Evolutionary conservation across 768 basidiomycete genomes (phyloP).

Genomic region (Boletus sp.): DNA sequence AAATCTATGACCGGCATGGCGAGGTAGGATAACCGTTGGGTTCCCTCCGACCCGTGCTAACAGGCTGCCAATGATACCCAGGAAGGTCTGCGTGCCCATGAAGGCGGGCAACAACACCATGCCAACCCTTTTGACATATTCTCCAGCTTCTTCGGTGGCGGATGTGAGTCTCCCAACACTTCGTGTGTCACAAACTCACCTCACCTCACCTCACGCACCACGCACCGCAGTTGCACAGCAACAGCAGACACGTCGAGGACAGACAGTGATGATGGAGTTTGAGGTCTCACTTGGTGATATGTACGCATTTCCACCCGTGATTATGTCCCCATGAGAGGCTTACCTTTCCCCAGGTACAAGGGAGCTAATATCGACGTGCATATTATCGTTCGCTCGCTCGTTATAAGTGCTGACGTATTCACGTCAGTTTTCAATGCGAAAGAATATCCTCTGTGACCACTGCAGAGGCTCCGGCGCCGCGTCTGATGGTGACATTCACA

Average conservation of each 20-base stretch:
- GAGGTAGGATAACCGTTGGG: conserved; percentile 48
- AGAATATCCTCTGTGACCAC: conserved; percentile 92
- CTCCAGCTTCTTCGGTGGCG: conserved; percentile 86
- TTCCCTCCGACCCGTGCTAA: conserved; percentile 4
- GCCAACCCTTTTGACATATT: conserved; percentile 95
- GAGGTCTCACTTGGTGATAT: conserved; percentile 88
- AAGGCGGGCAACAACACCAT: conserved; percentile 73
- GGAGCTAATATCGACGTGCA: conserved; percentile 82
- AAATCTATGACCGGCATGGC: conserved; percentile 92
- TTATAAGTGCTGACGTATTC: conserved; percentile 2
- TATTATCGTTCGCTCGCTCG: neutral
- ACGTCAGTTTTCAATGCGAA: conserved; percentile 84
- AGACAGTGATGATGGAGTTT: conserved; percentile 74
- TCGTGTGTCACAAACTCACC: neutral
- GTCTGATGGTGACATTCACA: conserved; percentile 82
- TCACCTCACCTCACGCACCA: conserved; percentile 2
- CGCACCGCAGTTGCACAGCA: conserved; percentile 23
- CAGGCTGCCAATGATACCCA: conserved; percentile 30
- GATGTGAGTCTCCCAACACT: conserved; percentile 48
- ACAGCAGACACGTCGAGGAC: conserved; percentile 74
- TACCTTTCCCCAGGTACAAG: conserved; percentile 55
- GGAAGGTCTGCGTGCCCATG: conserved; percentile 91
- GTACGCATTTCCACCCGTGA: conserved; percentile 37
- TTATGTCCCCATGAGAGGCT: neutral
- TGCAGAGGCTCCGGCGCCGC: conserved; percentile 96